Base-by-base conservation (phyloP, 176 grass and related monocot genomes). In the Stipa capillata region DNA sequence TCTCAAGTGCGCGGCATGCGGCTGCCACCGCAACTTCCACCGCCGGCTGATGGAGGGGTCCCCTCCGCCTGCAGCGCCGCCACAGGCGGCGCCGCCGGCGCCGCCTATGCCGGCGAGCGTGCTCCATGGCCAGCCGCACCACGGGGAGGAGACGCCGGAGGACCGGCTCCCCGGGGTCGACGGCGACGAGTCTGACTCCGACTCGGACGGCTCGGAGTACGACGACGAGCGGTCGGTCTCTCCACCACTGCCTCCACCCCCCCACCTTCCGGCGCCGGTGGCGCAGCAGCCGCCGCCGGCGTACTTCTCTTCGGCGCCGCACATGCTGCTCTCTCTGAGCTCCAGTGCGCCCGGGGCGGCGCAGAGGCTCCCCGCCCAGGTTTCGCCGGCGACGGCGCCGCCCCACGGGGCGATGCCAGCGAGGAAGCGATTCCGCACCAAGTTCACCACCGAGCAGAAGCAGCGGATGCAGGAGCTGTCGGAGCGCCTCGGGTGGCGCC, bases 21-120 rank as follows among this genome's bases (percentile, higher is more conserved):
- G 91, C 20, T 97, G 91, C 65, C 91, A 97, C 82, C 94, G 94
- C 79, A 94, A 90, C 72, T 97, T 97, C 72, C 94, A 97, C 89
- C 91, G 89, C 36, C 86, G 91, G 11, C 8, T 91, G 25, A 40
- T 56, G 6, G 85, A 88, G 20, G 75, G 73, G 1, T 78, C 58
- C 15, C 72, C 50, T 0, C 80, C 74, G 20, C 83, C 55, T n/a
- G n/a, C n/a, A n/a, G n/a, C n/a, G 71, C 67, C 34, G 31, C 4
- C 44, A 28, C 55, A 2, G 53, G 53, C 29, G 74, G 65, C 74
- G 54, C 56, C 41, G 66, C 82, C 66, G 1, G 36, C 35, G n/a
- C 49, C 32, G 29, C 74, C 44, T 20, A 14, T 36, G 72, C 32
- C 42, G 70, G 39, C 48, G 10, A 60, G 58, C 25, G 28, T 78